Percentiles rank a stretch among this genome's conserved stretches.
These are phyloP conservation scores for Camellia sinensis DNA, from an alignment of 148 eudicot genomes.

Conservation along the genomic window DNA sequence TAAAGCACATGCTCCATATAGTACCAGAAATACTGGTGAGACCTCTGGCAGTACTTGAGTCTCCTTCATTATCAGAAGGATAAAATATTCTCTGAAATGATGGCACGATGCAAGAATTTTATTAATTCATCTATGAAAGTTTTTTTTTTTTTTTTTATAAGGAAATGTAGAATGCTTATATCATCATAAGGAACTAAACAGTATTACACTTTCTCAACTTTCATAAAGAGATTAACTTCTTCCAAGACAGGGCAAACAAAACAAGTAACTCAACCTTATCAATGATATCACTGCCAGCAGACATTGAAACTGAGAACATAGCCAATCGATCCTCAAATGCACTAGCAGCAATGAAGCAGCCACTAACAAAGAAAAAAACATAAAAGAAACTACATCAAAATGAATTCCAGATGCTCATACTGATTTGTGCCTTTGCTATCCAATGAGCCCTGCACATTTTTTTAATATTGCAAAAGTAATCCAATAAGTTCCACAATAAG, in stretches of 20 bases:
- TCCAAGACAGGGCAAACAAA: background rate
- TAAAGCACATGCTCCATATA: conserved; percentile 98
- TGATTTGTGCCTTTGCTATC: background rate
- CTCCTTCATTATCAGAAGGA: conserved; percentile 63
- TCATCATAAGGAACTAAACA: background rate
- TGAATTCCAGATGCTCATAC: background rate
- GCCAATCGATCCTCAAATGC: conserved; percentile 78
- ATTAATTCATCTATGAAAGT: background rate
- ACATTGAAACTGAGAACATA: conserved; percentile 66
- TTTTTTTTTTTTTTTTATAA: background rate
- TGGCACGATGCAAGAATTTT: conserved; percentile 7
- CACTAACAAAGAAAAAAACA: conserved; percentile 50
- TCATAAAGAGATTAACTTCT: background rate
- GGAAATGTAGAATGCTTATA: background rate
- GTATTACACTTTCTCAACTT: background rate
- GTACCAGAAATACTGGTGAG: conserved; percentile 56
- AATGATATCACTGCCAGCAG: conserved; percentile 56
- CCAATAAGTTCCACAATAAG: background rate
- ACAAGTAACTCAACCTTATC: conserved; percentile 59
- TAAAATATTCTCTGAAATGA: conserved; percentile 52
- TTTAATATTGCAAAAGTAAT: conserved; percentile 1
- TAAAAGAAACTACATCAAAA: conserved; percentile 11
- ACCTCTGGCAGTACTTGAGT: conserved; percentile 30
- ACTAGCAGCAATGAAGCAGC: conserved; percentile 79
- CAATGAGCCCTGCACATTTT: background rate